A percentile compares a stretch with the other conserved stretches of the same genome.
Conservation (phyloP, 768 basidiomycete species). For the Termitomyces sp. region DNA sequence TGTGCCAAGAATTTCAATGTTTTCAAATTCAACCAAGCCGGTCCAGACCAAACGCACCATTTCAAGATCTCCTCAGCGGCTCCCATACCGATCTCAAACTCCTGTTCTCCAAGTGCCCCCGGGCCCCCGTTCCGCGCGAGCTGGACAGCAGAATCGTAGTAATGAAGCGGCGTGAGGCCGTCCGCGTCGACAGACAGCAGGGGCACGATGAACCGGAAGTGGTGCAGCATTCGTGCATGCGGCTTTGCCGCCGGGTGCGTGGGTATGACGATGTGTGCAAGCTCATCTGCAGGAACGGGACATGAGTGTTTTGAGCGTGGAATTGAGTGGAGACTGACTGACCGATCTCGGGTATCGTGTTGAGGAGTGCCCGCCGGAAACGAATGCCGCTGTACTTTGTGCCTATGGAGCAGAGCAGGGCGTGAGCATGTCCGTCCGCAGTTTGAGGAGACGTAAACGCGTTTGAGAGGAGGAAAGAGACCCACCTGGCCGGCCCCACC, state of each 20-base stretch:
- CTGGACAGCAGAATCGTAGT: constrained; percentile 76
- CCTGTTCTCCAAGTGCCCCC: constrained; percentile 60
- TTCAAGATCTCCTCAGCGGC: constrained; percentile 60
- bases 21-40: no score
- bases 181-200: constrained; percentile 57
- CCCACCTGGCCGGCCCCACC: constrained; percentile 73
- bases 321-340: constrained; percentile 19
- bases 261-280: constrained; percentile 72
- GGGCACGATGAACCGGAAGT: constrained; percentile 74
- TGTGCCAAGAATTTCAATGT: constrained; percentile 17
- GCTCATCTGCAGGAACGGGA: constrained; percentile 44
- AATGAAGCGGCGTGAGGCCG: constrained; percentile 66
- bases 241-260: constrained; percentile 67
- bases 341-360: constrained; percentile 72
- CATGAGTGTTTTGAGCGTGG: background rate
- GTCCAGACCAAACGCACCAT: constrained; percentile 39
- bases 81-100: constrained; percentile 60
- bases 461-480: background rate
- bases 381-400: constrained; percentile 57
- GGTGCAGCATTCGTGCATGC: constrained; percentile 73
- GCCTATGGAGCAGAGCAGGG: constrained; percentile 37
- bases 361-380: constrained; percentile 66
- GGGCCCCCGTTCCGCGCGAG: constrained; percentile 54
- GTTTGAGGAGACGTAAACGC: background rate
- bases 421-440: background rate